Conservation (phyloP, 495 filamentous ascomycete species). For the Pseudotulostoma volvatum region DNA sequence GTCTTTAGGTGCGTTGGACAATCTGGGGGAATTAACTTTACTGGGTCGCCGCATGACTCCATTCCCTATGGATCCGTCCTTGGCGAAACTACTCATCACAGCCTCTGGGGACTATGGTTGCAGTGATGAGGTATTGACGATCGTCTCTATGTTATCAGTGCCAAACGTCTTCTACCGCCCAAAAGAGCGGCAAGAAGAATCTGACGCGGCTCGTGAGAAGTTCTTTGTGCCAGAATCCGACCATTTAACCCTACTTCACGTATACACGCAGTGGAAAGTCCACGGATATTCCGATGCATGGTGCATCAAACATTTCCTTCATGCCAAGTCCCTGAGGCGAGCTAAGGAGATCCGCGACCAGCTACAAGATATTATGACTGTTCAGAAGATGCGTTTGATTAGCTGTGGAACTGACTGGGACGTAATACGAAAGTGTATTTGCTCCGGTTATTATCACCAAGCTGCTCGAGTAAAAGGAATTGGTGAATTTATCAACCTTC, state of each 20-base stretch:
- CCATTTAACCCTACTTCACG: constrained; percentile 87
- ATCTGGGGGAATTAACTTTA: constrained; percentile 78
- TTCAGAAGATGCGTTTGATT: constrained; percentile 73
- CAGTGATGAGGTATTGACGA: constrained; percentile 95
- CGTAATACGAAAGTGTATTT: constrained; percentile 86
- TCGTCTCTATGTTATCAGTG: constrained; percentile 95
- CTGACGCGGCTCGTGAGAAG: constrained; percentile 90
- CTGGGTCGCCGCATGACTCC: constrained; percentile 87
- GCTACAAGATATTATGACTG: constrained; percentile 84
- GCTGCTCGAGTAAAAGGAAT: constrained; percentile 95
- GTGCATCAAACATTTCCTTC: constrained; percentile 85
- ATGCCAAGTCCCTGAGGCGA: constrained; percentile 75
- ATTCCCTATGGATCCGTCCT: constrained; percentile 90
- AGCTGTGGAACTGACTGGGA: constrained; percentile 97
- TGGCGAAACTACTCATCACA: constrained; percentile 88
- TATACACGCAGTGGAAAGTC: constrained; percentile 88
- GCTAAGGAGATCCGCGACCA: constrained; percentile 92
- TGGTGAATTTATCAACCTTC: constrained; percentile 90
- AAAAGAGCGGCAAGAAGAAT: constrained; percentile 93
- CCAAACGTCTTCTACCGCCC: constrained; percentile 95
- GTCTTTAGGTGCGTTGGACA: constrained; percentile 87
- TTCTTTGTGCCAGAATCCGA: constrained; percentile 98
- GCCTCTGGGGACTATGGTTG: constrained; percentile 72
- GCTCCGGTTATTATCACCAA: constrained; percentile 95
- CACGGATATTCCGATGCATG: constrained; percentile 84